These are phyloP conservation scores for Plantago elongata DNA, from an alignment of 257 asterid genomes.

Conservation along the genomic window DNA sequence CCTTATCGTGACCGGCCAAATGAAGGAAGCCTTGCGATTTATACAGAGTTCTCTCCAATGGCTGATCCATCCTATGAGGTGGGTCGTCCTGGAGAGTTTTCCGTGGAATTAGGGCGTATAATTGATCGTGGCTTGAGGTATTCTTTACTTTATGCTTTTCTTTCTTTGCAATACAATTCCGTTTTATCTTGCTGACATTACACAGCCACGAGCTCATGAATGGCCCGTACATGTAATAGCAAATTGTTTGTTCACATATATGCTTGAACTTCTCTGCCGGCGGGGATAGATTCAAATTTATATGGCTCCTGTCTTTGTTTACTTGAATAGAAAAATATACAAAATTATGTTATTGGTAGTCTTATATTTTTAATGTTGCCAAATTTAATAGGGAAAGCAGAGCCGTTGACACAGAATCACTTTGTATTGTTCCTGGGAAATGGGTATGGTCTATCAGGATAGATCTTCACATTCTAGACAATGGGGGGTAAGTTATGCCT, in stretches of 20 bases:
- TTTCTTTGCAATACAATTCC: neutral
- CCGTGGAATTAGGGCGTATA: constrained; percentile 91
- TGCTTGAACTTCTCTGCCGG: too few species aligned
- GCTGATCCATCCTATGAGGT: constrained; percentile 94
- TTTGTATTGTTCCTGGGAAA: constrained; percentile 91
- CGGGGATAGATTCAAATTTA: too few species aligned
- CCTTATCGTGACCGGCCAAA: constrained; percentile 90
- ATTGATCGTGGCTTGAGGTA: constrained; percentile 96
- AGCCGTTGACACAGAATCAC: constrained; percentile 93
- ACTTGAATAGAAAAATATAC: neutral
- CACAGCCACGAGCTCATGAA: too few species aligned
- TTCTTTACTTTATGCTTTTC: constrained; percentile 5
- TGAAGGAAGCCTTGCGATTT: constrained; percentile 81
- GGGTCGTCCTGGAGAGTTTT: constrained; percentile 88
- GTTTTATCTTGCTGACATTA: too few species aligned
- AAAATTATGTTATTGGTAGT: constrained; percentile 2
- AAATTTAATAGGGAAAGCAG: constrained; percentile 74
- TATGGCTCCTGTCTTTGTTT: too few species aligned
- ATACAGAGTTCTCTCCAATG: constrained; percentile 95
- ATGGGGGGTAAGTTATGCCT: constrained; percentile 69
- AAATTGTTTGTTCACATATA: too few species aligned
- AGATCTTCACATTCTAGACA: constrained; percentile 88
- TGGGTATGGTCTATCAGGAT: constrained; percentile 93
- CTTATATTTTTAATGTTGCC: constrained; percentile 16
- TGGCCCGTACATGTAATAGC: too few species aligned